phyloP scores from a whole-genome alignment of 768 basidiomycete species.

The Xerocomellus intermedius region DNA sequence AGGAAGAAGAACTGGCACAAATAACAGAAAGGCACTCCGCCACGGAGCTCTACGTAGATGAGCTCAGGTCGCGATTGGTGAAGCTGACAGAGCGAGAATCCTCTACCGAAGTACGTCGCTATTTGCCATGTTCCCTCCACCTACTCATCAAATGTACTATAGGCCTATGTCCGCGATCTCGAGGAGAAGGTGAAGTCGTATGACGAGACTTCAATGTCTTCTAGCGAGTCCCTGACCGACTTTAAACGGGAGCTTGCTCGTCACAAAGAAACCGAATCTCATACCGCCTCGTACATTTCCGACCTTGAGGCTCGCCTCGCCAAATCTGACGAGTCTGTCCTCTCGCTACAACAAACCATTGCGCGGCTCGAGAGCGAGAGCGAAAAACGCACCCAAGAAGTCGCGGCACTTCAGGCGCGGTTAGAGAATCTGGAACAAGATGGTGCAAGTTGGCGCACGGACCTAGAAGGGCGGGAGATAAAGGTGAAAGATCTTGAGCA shows the following conservation, averaged over 20 bases:
- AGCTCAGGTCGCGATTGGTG: slow-evolving; percentile 73
- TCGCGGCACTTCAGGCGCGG: slow-evolving; percentile 65
- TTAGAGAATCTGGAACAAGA: slow-evolving; percentile 69
- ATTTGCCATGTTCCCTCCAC: not conserved
- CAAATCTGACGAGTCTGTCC: slow-evolving; percentile 74
- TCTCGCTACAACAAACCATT: slow-evolving; percentile 65
- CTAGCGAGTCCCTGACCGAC: slow-evolving; percentile 77
- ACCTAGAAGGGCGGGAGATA: slow-evolving; percentile 81
- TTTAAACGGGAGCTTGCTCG: slow-evolving; percentile 79
- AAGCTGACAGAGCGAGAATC: slow-evolving; percentile 88
- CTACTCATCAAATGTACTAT: slow-evolving; percentile 4
- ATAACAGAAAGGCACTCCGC: slow-evolving; percentile 69
- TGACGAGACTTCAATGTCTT: slow-evolving; percentile 74
- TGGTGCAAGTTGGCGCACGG: slow-evolving; percentile 77
- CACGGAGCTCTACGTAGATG: slow-evolving; percentile 85
- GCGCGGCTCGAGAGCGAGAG: slow-evolving; percentile 77
- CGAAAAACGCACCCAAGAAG: slow-evolving; percentile 70
- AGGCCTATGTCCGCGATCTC: slow-evolving; percentile 92
- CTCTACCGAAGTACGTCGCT: slow-evolving; percentile 75
- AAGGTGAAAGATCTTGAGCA: slow-evolving; percentile 74
- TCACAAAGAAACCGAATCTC: slow-evolving; percentile 72
- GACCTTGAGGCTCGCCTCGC: slow-evolving; percentile 83
- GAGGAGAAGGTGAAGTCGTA: slow-evolving; percentile 88
- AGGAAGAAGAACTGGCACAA: slow-evolving; percentile 72
- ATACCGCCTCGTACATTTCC: slow-evolving; percentile 74